Percentiles rank a stretch among this genome's conserved stretches.
Conservation (phyloP, 2,329 filamentous ascomycete genomes). For the Cephalotrichum gorgonifer region DNA sequence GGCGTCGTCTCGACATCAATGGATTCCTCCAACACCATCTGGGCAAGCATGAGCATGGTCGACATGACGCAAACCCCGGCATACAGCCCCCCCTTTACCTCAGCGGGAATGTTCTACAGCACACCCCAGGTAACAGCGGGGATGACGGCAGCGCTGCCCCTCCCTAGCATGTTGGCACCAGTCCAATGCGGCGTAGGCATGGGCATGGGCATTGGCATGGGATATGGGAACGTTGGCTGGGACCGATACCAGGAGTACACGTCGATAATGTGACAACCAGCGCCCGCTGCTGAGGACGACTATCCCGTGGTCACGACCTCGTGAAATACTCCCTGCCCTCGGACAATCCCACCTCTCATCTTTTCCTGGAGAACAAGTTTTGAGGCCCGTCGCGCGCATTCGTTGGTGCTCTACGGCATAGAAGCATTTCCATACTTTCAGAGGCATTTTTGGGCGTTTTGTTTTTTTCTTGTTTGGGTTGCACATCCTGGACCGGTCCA, state of each 20-base stretch:
- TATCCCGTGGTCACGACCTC: slow-evolving; percentile 35
- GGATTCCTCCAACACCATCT: slow-evolving; percentile 63
- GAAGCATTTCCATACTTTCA: background rate
- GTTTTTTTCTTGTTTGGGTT: slow-evolving; percentile 1
- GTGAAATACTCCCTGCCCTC: slow-evolving; percentile 2
- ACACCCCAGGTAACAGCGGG: slow-evolving; percentile 64
- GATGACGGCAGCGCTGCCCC: slow-evolving; percentile 62
- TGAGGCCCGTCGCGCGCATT: slow-evolving; percentile 1
- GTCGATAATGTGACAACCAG: slow-evolving; percentile 73
- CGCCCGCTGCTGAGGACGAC: slow-evolving; percentile 32
- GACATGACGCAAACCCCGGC: slow-evolving; percentile 68
- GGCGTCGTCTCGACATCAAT: slow-evolving; percentile 60
- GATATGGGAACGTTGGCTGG: slow-evolving; percentile 36
- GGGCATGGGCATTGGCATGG: slow-evolving; percentile 47
- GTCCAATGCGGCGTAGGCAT: slow-evolving; percentile 60
- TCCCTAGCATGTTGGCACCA: slow-evolving; percentile 77
- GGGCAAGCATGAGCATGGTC: slow-evolving; percentile 67
- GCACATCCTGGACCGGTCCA: slow-evolving; percentile 1
- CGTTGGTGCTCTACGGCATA: slow-evolving; percentile 3
- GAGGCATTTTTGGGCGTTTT: slow-evolving; percentile 4
- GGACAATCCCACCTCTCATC: slow-evolving; percentile 1
- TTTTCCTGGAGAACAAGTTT: slow-evolving; percentile 5
- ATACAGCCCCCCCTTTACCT: slow-evolving; percentile 63
- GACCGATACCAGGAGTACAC: slow-evolving; percentile 77
- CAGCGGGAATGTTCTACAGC: slow-evolving; percentile 69